These are phyloP conservation scores for Xerocomus potaroensis DNA, from an alignment of 768 basidiomycete species.

Conservation along the genomic window DNA sequence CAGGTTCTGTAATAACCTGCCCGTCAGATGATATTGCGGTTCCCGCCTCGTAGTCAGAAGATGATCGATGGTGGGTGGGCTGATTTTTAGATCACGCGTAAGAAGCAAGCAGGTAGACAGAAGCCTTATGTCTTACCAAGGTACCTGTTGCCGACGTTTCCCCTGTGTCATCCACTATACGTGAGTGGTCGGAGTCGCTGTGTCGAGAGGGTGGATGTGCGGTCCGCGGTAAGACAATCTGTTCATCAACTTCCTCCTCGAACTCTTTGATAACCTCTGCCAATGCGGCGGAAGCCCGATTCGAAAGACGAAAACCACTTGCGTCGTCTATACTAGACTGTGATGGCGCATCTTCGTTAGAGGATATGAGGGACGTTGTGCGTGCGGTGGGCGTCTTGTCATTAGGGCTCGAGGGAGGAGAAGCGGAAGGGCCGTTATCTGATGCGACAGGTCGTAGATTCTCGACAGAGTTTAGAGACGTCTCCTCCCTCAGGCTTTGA, in stretches of 20 bases:
- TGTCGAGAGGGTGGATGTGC: slow-evolving; percentile 42
- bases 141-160: slow-evolving; percentile 15
- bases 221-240: slow-evolving; percentile 70
- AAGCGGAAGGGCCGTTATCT: slow-evolving; percentile 43
- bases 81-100: slow-evolving; percentile 15
- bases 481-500: slow-evolving; percentile 44
- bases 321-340: slow-evolving; percentile 15
- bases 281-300: slow-evolving; percentile 65
- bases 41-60: slow-evolving; percentile 51
- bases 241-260: slow-evolving; percentile 70
- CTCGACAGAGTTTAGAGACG: slow-evolving; percentile 39
- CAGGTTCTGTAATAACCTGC: slow-evolving; percentile 43
- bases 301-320: slow-evolving; percentile 34
- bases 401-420: slow-evolving; percentile 41
- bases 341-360: slow-evolving; percentile 27
- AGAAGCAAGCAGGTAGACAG: slow-evolving; percentile 14
- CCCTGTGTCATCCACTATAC: slow-evolving; percentile 16
- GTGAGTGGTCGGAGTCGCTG: slow-evolving; percentile 25
- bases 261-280: slow-evolving; percentile 75
- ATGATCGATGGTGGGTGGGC: slow-evolving; percentile 30
- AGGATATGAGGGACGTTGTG: slow-evolving; percentile 39
- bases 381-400: slow-evolving; percentile 37
- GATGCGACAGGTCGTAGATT: slow-evolving; percentile 53
- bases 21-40: slow-evolving; percentile 71
- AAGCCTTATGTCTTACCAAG: slow-evolving; percentile 22